Conservation (phyloP, 2,329 filamentous ascomycete genomes). For the Aspergillus fumigatus region DNA sequence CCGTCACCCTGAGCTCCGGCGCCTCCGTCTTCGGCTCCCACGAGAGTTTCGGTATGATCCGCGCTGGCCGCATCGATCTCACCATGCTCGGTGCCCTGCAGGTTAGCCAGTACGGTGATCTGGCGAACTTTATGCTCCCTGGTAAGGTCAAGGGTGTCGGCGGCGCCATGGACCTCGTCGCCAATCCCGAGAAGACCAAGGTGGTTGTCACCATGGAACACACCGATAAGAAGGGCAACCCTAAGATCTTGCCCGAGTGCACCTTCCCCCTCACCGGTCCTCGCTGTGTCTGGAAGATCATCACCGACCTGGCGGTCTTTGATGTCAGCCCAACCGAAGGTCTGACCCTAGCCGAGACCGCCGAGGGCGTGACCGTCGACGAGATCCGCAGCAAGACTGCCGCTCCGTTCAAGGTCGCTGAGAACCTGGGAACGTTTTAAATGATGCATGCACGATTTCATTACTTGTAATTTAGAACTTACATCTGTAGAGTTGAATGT, state of each 20-base stretch:
- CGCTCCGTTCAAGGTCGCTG: constrained; percentile 61
- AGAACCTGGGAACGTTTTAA: constrained; percentile 50
- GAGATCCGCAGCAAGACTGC: constrained; percentile 67
- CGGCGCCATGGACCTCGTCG: constrained; percentile 70
- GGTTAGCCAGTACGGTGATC: constrained; percentile 71
- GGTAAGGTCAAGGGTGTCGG: constrained; percentile 85
- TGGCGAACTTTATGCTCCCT: constrained; percentile 88
- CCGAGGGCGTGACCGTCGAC: constrained; percentile 65
- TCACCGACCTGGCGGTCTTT: constrained; percentile 68
- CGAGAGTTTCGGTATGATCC: constrained; percentile 85
- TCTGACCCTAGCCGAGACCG: constrained; percentile 59
- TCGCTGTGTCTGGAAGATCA: constrained; percentile 63
- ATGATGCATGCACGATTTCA: not conserved
- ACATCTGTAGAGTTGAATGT: constrained; percentile 1
- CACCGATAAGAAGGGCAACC: constrained; percentile 63
- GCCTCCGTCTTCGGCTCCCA: constrained; percentile 73
- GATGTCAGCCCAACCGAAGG: constrained; percentile 64
- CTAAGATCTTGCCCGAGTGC: constrained; percentile 62
- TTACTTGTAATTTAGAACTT: constrained; percentile 24
- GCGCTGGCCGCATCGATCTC: constrained; percentile 76
- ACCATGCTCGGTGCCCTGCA: constrained; percentile 80
- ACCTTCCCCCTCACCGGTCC: constrained; percentile 63
- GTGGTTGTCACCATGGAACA: constrained; percentile 69
- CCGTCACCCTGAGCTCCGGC: constrained; percentile 71
- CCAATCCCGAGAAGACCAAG: constrained; percentile 67